These are phyloP conservation scores for Pleurotus djamor DNA, from an alignment of 768 basidiomycete species.

Conservation along the genomic window DNA sequence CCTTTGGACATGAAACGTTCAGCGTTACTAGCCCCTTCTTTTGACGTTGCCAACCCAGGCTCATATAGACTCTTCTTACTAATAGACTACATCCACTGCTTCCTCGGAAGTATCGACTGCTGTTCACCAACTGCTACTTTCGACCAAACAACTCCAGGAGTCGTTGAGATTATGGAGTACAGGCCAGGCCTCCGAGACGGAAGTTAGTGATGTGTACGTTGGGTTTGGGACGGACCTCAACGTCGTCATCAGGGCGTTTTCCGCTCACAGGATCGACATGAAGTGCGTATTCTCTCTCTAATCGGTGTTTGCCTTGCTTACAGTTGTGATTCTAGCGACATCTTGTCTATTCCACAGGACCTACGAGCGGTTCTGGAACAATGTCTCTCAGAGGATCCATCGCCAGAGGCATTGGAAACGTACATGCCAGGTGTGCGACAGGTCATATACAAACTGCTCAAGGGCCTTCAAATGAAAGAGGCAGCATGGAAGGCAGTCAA, in stretches of 20 bases:
- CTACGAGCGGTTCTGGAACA: conserved; percentile 65
- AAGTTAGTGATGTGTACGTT: conserved; percentile 91
- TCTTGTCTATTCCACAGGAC: conserved; percentile 59
- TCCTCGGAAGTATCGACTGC: conserved; percentile 51
- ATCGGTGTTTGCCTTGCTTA: background rate
- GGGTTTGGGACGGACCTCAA: conserved; percentile 90
- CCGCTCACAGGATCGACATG: conserved; percentile 69
- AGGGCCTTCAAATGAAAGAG: conserved; percentile 82
- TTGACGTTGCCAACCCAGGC: background rate
- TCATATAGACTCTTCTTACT: background rate
- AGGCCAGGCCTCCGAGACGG: conserved; percentile 52
- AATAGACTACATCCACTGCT: too few species aligned
- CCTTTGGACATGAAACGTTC: background rate
- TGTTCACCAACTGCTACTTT: conserved; percentile 69
- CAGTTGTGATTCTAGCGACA: conserved; percentile 41
- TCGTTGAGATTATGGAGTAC: conserved; percentile 67
- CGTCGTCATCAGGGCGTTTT: conserved; percentile 72
- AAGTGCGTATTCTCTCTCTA: conserved; percentile 45
- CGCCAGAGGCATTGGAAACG: conserved; percentile 62
- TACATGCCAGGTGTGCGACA: conserved; percentile 82
- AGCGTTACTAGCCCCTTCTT: background rate
- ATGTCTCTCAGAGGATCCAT: conserved; percentile 75
- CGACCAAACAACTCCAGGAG: conserved; percentile 83
- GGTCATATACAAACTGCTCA: conserved; percentile 80
- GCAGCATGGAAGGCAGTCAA: conserved; percentile 33